Evolutionary conservation across 73 alveolate species (phyloP).

Genomic region (Symbiodinium pilosum): DNA sequence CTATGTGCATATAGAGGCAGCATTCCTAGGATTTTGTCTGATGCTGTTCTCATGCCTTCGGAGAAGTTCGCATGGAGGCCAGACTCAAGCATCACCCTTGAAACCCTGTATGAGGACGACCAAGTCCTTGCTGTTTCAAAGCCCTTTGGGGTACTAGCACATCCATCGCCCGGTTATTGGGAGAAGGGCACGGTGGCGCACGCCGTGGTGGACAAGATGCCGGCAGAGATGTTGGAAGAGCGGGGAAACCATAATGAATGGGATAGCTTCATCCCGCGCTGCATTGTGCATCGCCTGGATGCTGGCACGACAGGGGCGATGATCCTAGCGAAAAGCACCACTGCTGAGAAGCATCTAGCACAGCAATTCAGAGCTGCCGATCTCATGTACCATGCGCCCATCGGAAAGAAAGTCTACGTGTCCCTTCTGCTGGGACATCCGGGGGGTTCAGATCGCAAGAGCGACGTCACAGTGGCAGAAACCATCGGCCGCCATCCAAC

Average conservation of each 20-base stretch:
- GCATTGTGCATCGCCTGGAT: constrained; percentile 93
- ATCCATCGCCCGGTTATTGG: constrained; percentile 90
- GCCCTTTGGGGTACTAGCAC: constrained; percentile 84
- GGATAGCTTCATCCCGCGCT: constrained; percentile 85
- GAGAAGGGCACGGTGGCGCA: constrained; percentile 76
- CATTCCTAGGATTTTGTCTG: background rate
- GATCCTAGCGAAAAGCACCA: constrained; percentile 56
- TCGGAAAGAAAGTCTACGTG: constrained; percentile 56
- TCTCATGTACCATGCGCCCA: background rate
- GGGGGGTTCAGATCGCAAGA: background rate
- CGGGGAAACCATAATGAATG: constrained; percentile 80
- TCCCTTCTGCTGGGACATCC: constrained; percentile 74
- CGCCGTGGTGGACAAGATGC: constrained; percentile 39
- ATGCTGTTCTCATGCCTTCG: background rate
- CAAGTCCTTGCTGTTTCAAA: constrained; percentile 72
- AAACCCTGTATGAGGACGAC: constrained; percentile 68
- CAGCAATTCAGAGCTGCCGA: constrained; percentile 71
- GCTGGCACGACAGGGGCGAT: constrained; percentile 83
- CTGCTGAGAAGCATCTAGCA: background rate
- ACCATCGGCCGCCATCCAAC: constrained; percentile 53
- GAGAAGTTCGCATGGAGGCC: constrained; percentile 21
- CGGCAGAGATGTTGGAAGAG: constrained; percentile 43
- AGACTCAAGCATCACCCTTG: constrained; percentile 18
- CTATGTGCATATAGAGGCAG: no score
- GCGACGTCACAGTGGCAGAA: background rate